Base-by-base conservation (phyloP, 1,284 basidiomycete species). In the Melampsora larici-populina region DNA sequence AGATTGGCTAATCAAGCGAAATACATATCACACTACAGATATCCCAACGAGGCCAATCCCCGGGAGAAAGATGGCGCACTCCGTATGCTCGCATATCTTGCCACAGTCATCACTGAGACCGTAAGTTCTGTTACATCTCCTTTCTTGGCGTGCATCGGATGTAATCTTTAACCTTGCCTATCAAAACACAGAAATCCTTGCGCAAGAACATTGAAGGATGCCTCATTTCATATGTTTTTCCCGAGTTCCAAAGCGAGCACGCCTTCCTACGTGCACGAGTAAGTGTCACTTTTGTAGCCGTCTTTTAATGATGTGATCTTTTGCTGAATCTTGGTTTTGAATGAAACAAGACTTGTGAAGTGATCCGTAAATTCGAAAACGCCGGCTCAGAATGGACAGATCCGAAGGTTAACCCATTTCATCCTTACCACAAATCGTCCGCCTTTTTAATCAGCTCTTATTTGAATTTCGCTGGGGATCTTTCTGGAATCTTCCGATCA, bases 61-160 rank as follows among this genome's bases (percentile, higher is more conserved):
- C 84, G 88, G 24, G 89, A 93, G 80, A 88, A 89, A 60, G 94
- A 91, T 81, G 92, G 92, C 70, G 92, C 91, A 0, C 86, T 94
- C 63, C 91, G 91, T 81, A 92, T 93, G 88, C 89, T 89, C 8
- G 88, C 89, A 29, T 89, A 89, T 0, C 86, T 94, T 3, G 89
- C 82, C 1, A 18, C 55, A 2, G 79, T 80, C 2, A 79, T 82
- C 7, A 80, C 81, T 74, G 81, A 82, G 80, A 81, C 79, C 58
- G 78, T 79, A 49, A 43, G 70, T 71, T 43, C 3, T 17, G 24
- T 29, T n/a, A 48, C n/a, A n/a, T n/a, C 18, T 60, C n/a, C 55
- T 43, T 55, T 33, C 31, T 70, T 2, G 33, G 5, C 3, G 33
- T 13, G 18, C 3, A 64, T n/a, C 18, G 33, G 55, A 58, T 58